A percentile compares a stretch with the other conserved stretches of the same genome.
Conservation (phyloP, 352 stramenopile species). For the Pythium scleroteichum region DNA sequence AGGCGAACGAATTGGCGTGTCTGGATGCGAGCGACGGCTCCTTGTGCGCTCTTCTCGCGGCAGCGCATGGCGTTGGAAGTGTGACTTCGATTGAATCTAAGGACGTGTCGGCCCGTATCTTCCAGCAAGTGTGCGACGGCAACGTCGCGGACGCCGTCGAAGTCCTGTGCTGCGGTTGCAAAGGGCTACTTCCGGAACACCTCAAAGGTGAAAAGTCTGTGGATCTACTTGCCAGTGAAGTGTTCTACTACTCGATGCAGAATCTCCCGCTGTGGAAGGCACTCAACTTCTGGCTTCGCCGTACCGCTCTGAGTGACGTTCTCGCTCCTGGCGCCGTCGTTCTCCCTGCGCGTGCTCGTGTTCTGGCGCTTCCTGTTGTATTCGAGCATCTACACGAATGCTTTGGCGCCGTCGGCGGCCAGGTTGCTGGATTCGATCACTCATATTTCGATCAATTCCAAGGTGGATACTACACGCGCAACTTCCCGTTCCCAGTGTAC, state of each 20-base stretch:
- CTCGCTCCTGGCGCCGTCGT: slow-evolving; percentile 44
- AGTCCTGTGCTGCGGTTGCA: slow-evolving; percentile 69
- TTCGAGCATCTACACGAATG: slow-evolving; percentile 80
- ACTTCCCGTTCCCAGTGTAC: slow-evolving; percentile 80
- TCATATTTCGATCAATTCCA: slow-evolving; percentile 74
- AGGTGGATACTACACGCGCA: slow-evolving; percentile 62
- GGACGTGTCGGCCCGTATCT: slow-evolving; percentile 77
- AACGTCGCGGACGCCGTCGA: slow-evolving; percentile 45
- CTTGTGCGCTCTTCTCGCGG: slow-evolving; percentile 60
- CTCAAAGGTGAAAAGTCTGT: slow-evolving; percentile 48
- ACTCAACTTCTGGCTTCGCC: slow-evolving; percentile 83
- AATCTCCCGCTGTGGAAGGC: slow-evolving; percentile 81
- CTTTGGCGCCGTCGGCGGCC: slow-evolving; percentile 64
- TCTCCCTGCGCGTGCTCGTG: slow-evolving; percentile 47
- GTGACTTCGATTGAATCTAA: slow-evolving; percentile 83
- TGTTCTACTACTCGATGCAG: slow-evolving; percentile 89
- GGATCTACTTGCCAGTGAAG: slow-evolving; percentile 68
- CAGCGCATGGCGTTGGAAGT: slow-evolving; percentile 42
- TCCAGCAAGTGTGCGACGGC: slow-evolving; percentile 60
- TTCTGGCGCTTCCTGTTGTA: slow-evolving; percentile 59
- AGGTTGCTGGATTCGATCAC: slow-evolving; percentile 75
- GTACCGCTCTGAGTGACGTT: slow-evolving; percentile 47
- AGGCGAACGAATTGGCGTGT: slow-evolving; percentile 38
- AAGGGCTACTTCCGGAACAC: slow-evolving; percentile 61
- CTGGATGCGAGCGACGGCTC: slow-evolving; percentile 82